These are phyloP conservation scores for Smallanthus sonchifolius DNA, from an alignment of 129 eudicot species.

Conservation along the genomic window DNA sequence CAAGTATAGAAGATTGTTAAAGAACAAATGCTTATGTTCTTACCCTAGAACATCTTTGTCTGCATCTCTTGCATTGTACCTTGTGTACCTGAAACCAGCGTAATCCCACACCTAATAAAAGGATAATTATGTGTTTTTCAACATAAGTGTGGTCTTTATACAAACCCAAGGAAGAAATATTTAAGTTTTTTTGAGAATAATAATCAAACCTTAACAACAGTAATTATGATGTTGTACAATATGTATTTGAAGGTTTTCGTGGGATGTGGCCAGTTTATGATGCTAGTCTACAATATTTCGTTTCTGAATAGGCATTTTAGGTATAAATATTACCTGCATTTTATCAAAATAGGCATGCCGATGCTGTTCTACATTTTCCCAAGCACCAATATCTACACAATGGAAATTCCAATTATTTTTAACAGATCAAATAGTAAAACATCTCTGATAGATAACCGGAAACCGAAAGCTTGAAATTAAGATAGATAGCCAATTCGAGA, in stretches of 20 bases:
- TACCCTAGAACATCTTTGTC: conserved; percentile 83
- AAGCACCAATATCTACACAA: conserved; percentile 77
- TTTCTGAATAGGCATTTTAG: background rate
- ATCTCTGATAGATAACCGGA: too few species aligned
- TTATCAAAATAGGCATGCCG: conserved; percentile 94
- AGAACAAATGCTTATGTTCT: conserved; percentile 18
- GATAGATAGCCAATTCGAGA: too few species aligned
- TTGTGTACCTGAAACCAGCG: conserved; percentile 88
- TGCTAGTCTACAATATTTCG: background rate
- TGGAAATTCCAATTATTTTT: conserved; percentile 9
- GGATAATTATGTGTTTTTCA: background rate
- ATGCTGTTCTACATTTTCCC: conserved; percentile 83
- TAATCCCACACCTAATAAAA: conserved; percentile 86
- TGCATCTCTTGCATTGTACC: conserved; percentile 84
- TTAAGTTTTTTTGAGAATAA: background rate
- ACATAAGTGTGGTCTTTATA: background rate
- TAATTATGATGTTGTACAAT: background rate
- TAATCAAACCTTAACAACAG: background rate
- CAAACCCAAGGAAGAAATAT: background rate
- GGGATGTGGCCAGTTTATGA: background rate
- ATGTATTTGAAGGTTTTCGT: background rate
- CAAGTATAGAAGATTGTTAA: background rate
- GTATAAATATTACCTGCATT: conserved; percentile 70
- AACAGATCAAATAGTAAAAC: conserved; percentile 2
- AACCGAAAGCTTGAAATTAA: too few species aligned